phyloP scores from a whole-genome alignment of 1,139 yeast species.

The Magnusiomyces magnusii region DNA sequence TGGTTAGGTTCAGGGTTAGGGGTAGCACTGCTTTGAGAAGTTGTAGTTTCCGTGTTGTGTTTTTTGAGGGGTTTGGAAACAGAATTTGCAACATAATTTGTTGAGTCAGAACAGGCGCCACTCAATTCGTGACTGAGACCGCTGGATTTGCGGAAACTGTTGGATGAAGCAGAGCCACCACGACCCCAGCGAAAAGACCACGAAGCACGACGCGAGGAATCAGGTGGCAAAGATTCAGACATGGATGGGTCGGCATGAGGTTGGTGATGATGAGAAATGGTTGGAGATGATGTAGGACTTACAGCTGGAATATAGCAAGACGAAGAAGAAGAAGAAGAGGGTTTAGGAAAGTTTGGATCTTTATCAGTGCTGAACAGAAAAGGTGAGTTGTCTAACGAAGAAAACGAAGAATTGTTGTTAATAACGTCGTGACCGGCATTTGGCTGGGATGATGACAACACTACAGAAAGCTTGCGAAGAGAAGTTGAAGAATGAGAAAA shows the following conservation, averaged over 20 bases:
- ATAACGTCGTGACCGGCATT: not conserved
- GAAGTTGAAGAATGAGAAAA: not conserved
- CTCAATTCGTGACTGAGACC: not conserved
- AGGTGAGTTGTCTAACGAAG: not conserved
- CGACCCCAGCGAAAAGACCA: constrained; percentile 6
- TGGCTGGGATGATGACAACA: not conserved
- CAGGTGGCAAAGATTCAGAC: not conserved
- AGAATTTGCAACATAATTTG: no score
- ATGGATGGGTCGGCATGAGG: not conserved
- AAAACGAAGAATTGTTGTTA: not conserved
- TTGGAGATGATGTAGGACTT: not conserved
- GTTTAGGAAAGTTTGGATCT: not conserved
- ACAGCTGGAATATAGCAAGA: not conserved
- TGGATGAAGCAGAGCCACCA: not conserved
- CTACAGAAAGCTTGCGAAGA: not conserved
- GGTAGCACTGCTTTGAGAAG: no score
- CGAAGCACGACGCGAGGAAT: not conserved
- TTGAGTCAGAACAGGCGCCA: not conserved
- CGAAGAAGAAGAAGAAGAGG: not conserved
- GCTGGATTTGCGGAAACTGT: not conserved
- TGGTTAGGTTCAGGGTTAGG: no score
- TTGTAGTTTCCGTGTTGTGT: no score
- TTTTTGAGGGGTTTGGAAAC: no score
- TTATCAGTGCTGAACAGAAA: not conserved
- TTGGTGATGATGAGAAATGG: not conserved